Evolutionary conservation across 73 alveolate species (phyloP), one percentile per base, ranked within the genome.

Genomic region (Paramecium octaurelia): DNA sequence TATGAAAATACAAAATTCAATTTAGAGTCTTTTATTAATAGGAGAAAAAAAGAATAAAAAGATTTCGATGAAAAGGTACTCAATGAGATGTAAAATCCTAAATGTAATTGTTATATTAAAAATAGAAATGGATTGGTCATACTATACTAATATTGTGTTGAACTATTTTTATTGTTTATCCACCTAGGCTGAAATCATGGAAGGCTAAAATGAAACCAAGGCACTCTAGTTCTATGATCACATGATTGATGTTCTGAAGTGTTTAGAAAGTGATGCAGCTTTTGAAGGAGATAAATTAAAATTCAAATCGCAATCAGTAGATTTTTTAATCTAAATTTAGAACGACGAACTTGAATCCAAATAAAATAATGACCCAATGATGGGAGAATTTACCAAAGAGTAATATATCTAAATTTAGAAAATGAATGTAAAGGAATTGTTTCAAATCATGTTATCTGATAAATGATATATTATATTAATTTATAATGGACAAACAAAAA

Each of bases 201-300:
- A 80, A 48, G 71, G 57, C 12, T 24, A 80, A 46, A 42, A 80
- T 44, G 70, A 48, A n/a, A 40, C 70, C 7, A 80, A 44, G 11
- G 90, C 91, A 10, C 34, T 80, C 4, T 42, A 80, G 27, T 42
- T 80, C 12, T 80, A 80, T 21, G 76, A 80, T 80, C 91, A 80
- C 21, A 80, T 80, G 46, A 23, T 80, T 21, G 91, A 80, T 43
- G 23, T 80, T 31, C 46, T 80, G 0, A 80, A 46, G 44, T 80
- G 76, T 44, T 80, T 80, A 9, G 91, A 80, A 46, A 80, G 29
- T 44, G 91, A 80, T 80, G 20, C 91, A 42, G 58, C 91, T 24
- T 80, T 80, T 42, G 91, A 80, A 29, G 75, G 91, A 24, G 91
- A 80, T 2, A 80, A 46, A 77, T 44, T 80, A 23, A 80, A 80